phyloP scores from a whole-genome alignment of 257 asterid genomes.

The Osmanthus fragrans region DNA sequence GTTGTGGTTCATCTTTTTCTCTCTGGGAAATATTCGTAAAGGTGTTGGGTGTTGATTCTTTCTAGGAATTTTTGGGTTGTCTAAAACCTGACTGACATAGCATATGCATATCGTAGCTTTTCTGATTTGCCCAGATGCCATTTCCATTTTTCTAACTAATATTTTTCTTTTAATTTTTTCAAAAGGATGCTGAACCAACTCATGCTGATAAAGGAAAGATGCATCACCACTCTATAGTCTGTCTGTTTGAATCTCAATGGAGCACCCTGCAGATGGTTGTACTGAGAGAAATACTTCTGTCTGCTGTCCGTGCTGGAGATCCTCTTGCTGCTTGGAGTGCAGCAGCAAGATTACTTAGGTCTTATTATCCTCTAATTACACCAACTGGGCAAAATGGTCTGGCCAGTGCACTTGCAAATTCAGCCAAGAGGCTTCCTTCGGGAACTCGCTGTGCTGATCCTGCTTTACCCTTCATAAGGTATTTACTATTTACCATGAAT shows the following conservation, averaged over 20 bases:
- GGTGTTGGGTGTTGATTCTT: background rate
- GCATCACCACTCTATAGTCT: conserved; percentile 78
- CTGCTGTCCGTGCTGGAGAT: conserved; percentile 98
- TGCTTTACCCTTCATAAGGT: conserved; percentile 96
- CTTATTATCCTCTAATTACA: conserved; percentile 93
- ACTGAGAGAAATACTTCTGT: conserved; percentile 86
- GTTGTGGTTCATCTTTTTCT: background rate
- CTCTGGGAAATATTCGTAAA: background rate
- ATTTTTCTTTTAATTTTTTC: conserved; percentile 33
- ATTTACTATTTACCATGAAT: conserved; percentile 18
- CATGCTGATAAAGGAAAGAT: conserved; percentile 70
- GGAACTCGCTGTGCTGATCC: conserved; percentile 97
- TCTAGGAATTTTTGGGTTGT: background rate
- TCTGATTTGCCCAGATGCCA: conserved; percentile 16
- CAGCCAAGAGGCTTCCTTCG: conserved; percentile 90
- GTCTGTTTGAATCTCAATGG: conserved; percentile 95
- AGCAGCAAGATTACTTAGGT: conserved; percentile 94
- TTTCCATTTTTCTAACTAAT: conserved; percentile 9
- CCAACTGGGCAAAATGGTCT: conserved; percentile 98
- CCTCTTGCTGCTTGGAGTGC: conserved; percentile 99
- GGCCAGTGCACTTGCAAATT: conserved; percentile 78
- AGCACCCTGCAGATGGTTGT: conserved; percentile 99
- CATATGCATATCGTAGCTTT: conserved; percentile 9
- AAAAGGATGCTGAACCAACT: conserved; percentile 59
- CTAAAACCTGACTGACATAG: conserved; percentile 6